Percentiles rank a stretch among this genome's conserved stretches.
phyloP scores from a whole-genome alignment of 1,284 basidiomycete genomes.

The Ceratobasidium sp. region DNA sequence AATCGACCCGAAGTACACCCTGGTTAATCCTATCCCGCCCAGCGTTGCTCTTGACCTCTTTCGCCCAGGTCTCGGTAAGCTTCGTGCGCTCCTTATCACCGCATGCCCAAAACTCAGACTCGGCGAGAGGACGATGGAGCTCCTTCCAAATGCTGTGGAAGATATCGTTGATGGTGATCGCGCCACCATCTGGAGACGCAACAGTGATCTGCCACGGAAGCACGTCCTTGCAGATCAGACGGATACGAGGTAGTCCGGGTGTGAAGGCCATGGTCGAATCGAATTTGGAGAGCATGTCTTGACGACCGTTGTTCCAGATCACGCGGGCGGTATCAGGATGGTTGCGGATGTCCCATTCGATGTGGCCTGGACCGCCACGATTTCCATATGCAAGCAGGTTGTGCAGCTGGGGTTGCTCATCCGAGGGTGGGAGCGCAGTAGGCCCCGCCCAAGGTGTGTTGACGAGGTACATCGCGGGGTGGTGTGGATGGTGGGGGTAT shows the following conservation, averaged over 20 bases:
- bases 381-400: conserved; percentile 13
- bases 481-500: neutral
- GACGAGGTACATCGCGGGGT: neutral
- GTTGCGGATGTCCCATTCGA: conserved; percentile 30
- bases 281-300: conserved; percentile 6
- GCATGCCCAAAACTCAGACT: conserved; percentile 27
- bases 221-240: conserved; percentile 30
- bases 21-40: conserved; percentile 3
- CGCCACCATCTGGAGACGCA: conserved; percentile 17
- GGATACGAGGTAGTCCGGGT: conserved; percentile 19
- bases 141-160: conserved; percentile 20
- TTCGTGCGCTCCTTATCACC: conserved; percentile 25
- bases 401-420: conserved; percentile 17
- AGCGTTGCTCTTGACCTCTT: conserved; percentile 4
- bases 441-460: conserved; percentile 22
- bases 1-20: conserved; percentile 24
- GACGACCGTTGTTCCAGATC: conserved; percentile 6
- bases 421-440: conserved; percentile 12
- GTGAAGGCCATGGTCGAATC: conserved; percentile 14
- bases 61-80: conserved; percentile 24
- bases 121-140: conserved; percentile 23
- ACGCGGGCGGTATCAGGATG: conserved; percentile 17
- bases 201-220: conserved; percentile 29
- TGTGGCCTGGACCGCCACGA: conserved; percentile 1
- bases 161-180: conserved; percentile 27